Evolutionary conservation across 2,329 filamentous ascomycete species (phyloP), one percentile per base, ranked within the genome.

Genomic region (Teratosphaeria nubilosa): DNA sequence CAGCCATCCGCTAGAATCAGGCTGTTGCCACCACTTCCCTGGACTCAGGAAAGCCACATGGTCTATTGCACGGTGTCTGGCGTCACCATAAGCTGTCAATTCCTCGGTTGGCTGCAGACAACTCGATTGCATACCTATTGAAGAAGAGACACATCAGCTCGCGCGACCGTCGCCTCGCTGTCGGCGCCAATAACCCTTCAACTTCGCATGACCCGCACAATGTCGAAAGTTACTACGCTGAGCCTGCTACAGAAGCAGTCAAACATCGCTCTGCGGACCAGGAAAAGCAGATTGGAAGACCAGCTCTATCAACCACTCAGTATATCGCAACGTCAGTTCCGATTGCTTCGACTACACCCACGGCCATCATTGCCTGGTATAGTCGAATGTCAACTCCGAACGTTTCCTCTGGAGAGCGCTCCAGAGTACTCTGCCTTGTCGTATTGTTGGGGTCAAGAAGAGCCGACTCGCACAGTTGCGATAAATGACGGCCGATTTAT

Each of bases 381-480:
- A 22, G n/a, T 48, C 3, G 41, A 48, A 20, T 48, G 41, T 11
- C 41, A 48, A n/a, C 41, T 48, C 20, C n/a, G 41, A 20, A 48
- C 41, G 1, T 48, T 48, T 48, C 41, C 41, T 20, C 41, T 48
- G 20, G 41, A 48, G 41, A 48, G 41, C n/a, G 41, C 41, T 5
- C 41, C 41, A 34, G 59, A 62, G 3, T 68, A 69, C 51, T 56
- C 54, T 30, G 68, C 66, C 54, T 51, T 70, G 51, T 66, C 63
- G 13, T 70, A 70, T 51, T 66, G 64, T 50, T 70, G 68, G 68
- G 51, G 51, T 16, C 41, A 48, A 22, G 66, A 64, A 25, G 65
- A 64, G 9, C 59, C 60, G 3, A 57, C 61, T 20, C 64, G 67
- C 7, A 57, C 63, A 31, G 60, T 59, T 3, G 63, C 59, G 1